These are phyloP conservation scores for Linnemannia hyalina DNA, from an alignment of 192 early-diverging fungal genomes.

Conservation along the genomic window DNA sequence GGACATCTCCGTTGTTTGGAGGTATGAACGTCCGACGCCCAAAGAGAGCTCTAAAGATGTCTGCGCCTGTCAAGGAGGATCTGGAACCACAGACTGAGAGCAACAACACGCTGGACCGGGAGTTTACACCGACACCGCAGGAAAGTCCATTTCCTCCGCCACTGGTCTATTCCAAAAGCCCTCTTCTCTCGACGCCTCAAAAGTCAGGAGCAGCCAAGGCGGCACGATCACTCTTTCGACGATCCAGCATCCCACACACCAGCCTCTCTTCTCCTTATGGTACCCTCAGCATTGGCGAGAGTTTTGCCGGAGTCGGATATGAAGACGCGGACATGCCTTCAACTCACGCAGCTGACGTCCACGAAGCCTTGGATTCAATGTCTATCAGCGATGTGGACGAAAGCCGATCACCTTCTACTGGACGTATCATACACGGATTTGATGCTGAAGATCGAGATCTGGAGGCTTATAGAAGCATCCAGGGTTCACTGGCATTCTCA, in stretches of 20 bases:
- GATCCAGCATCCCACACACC: slow-evolving; percentile 13
- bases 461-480: not conserved
- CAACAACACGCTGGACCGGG: not conserved
- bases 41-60: not conserved
- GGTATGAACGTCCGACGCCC: slow-evolving; percentile 37
- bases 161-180: not conserved
- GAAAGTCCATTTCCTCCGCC: not conserved
- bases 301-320: not conserved
- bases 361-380: slow-evolving; percentile 37
- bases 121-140: not conserved
- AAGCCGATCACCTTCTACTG: not conserved
- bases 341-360: not conserved
- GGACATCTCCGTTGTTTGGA: slow-evolving; percentile 38
- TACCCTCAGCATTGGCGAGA: not conserved
- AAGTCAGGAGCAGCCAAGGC: slow-evolving; percentile 39
- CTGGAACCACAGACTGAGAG: slow-evolving; percentile 11
- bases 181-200: slow-evolving; percentile 24
- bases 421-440: slow-evolving; percentile 19
- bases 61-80: slow-evolving; percentile 20
- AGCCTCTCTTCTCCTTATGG: slow-evolving; percentile 5
- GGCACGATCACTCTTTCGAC: slow-evolving; percentile 30
- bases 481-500: not conserved
- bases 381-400: slow-evolving; percentile 5
- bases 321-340: not conserved
- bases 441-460: not conserved